Evolutionary conservation across 345 rosid genomes (phyloP).

Genomic region (Noccaea bulbosa): DNA sequence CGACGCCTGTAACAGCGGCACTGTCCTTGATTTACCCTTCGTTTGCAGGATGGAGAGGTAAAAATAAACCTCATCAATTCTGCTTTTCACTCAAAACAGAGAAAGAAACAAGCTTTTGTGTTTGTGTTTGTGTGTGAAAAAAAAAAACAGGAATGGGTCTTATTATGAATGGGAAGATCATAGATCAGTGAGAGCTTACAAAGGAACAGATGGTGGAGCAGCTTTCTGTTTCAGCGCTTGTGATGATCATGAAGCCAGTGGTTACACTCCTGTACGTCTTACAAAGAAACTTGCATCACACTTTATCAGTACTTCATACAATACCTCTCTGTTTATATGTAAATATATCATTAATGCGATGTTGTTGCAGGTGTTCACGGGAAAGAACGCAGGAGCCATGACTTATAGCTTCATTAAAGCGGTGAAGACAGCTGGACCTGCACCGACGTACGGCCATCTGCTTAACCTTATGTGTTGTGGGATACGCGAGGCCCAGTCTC

Average conservation of each 20-base stretch:
- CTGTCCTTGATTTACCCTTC: constrained; percentile 70
- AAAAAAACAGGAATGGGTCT: constrained; percentile 55
- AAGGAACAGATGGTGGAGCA: constrained; percentile 76
- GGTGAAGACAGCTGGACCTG: constrained; percentile 58
- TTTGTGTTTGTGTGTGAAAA: constrained; percentile 12
- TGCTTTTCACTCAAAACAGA: constrained; percentile 9
- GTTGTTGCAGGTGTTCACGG: constrained; percentile 60
- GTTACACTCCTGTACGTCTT: constrained; percentile 57
- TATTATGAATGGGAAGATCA: constrained; percentile 73
- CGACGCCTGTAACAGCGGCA: constrained; percentile 76
- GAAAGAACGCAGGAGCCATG: constrained; percentile 64
- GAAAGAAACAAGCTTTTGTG: not conserved
- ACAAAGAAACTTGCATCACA: not conserved
- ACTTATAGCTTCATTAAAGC: constrained; percentile 82
- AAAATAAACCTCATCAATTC: not conserved
- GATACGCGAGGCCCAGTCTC: constrained; percentile 54
- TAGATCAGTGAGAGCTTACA: constrained; percentile 41
- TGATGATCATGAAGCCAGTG: constrained; percentile 59
- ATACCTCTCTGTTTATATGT: not conserved
- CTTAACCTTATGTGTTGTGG: constrained; percentile 58
- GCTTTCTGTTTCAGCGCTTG: constrained; percentile 79
- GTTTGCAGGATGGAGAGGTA: constrained; percentile 71
- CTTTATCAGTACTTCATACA: not conserved
- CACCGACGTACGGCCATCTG: constrained; percentile 64
- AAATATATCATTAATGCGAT: constrained; percentile 6